phyloP scores from a whole-genome alignment of 352 stramenopile genomes.

The Blastocystis sp. region DNA sequence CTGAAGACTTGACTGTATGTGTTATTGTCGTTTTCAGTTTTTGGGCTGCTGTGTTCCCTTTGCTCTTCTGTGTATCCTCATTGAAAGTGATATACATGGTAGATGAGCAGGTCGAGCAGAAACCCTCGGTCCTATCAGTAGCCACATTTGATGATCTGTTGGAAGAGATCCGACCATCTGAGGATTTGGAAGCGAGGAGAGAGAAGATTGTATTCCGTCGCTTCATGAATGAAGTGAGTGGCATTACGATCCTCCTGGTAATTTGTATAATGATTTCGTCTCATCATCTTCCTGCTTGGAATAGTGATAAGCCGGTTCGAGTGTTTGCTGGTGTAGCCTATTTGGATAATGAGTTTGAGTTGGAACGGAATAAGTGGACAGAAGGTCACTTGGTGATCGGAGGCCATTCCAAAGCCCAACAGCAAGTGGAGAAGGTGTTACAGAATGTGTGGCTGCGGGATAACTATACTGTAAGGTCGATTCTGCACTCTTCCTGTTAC shows the following conservation, averaged over 20 bases:
- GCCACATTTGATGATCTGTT: not conserved
- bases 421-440: not conserved
- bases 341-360: not conserved
- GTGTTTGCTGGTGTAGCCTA: slow-evolving; percentile 2
- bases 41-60: slow-evolving; percentile 15
- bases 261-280: not conserved
- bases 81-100: slow-evolving; percentile 30
- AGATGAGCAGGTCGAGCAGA: not conserved
- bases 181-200: not conserved
- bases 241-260: not conserved
- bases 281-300: not conserved
- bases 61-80: slow-evolving; percentile 5
- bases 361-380: not conserved
- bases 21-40: not conserved
- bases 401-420: not conserved
- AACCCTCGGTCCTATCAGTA: not conserved
- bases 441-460: not conserved
- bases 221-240: not conserved
- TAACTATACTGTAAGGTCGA: not conserved
- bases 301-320: slow-evolving; percentile 14
- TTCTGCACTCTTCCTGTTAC: not conserved
- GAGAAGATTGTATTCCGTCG: slow-evolving; percentile 17
- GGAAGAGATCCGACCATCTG: not conserved
- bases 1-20: not conserved
- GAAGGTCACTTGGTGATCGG: slow-evolving; percentile 4